phyloP scores from a whole-genome alignment of 106 monocot species.

The Phalaenopsis equestris region DNA sequence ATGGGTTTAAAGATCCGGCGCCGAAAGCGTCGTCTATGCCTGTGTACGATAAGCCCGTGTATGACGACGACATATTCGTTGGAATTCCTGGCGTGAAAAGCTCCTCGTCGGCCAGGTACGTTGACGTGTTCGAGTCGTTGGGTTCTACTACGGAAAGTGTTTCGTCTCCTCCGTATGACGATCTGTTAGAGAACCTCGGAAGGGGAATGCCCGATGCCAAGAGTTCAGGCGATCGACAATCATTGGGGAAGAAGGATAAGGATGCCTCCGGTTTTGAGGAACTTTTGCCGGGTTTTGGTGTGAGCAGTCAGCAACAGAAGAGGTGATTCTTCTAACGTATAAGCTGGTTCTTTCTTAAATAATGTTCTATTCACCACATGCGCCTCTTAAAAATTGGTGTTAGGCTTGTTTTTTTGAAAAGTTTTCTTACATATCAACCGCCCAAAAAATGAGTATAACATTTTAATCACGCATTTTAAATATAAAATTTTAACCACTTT shows the following conservation, averaged over 20 bases:
- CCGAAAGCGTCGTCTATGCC: constrained; percentile 14
- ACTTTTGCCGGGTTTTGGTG: constrained; percentile 50
- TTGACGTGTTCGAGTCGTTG: constrained; percentile 40
- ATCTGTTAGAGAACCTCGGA: constrained; percentile 32
- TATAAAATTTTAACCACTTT: too few relatives aligned
- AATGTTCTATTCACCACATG: background rate
- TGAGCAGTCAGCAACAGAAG: constrained; percentile 19
- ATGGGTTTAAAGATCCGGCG: constrained; percentile 17
- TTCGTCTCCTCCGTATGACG: constrained; percentile 19
- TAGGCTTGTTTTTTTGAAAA: background rate
- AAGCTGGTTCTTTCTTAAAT: background rate
- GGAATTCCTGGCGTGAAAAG: constrained; percentile 49
- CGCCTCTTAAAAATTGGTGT: background rate
- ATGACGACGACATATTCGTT: constrained; percentile 57
- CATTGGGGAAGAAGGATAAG: constrained; percentile 4
- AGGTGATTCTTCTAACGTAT: constrained; percentile 10
- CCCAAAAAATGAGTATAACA: background rate
- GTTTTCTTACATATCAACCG: background rate
- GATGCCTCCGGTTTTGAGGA: constrained; percentile 36
- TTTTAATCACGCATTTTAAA: background rate
- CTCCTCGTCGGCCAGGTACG: constrained; percentile 16
- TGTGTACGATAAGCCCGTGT: constrained; percentile 58
- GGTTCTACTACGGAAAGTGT: background rate
- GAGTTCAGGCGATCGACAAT: background rate
- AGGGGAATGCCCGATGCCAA: constrained; percentile 12